phyloP scores from a whole-genome alignment of 1,284 basidiomycete genomes.

The Malassezia nana region DNA sequence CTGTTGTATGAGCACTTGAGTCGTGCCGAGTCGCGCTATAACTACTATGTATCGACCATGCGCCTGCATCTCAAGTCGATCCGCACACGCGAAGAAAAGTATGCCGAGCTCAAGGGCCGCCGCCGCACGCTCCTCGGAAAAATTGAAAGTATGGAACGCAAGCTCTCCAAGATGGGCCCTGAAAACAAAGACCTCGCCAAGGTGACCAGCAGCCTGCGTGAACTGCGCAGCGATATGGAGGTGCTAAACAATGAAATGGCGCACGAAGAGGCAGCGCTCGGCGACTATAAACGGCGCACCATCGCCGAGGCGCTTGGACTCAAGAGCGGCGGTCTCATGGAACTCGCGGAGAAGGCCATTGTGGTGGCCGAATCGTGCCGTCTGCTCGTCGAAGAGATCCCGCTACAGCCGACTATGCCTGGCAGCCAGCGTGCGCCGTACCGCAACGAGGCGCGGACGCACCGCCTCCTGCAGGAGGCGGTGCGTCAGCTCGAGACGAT shows the following conservation, averaged over 20 bases:
- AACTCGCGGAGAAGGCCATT: constrained; percentile 77
- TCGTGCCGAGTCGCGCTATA: constrained; percentile 62
- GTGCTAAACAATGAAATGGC: constrained; percentile 71
- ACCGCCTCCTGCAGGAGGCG: constrained; percentile 17
- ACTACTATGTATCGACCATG: constrained; percentile 63
- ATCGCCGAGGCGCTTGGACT: constrained; percentile 65
- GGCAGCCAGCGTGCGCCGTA: constrained; percentile 69
- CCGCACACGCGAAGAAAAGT: constrained; percentile 69
- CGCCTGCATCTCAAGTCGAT: constrained; percentile 58
- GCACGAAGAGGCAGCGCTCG: constrained; percentile 67
- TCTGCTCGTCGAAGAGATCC: constrained; percentile 69
- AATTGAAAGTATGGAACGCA: constrained; percentile 79
- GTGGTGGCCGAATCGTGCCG: constrained; percentile 74
- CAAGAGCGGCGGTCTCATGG: constrained; percentile 78
- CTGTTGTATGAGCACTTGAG: constrained; percentile 64
- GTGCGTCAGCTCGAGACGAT: constrained; percentile 17
- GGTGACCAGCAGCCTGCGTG: constrained; percentile 68
- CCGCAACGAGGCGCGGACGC: constrained; percentile 21
- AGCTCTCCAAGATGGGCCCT: constrained; percentile 76
- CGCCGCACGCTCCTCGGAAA: constrained; percentile 61
- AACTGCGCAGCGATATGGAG: constrained; percentile 64
- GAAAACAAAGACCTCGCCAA: constrained; percentile 70
- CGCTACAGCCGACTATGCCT: constrained; percentile 67
- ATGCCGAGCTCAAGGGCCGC: constrained; percentile 66
- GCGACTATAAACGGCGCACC: constrained; percentile 71